phyloP scores from a whole-genome alignment of 1,139 yeast genomes.

The Saccharomycopsis hybrid region DNA sequence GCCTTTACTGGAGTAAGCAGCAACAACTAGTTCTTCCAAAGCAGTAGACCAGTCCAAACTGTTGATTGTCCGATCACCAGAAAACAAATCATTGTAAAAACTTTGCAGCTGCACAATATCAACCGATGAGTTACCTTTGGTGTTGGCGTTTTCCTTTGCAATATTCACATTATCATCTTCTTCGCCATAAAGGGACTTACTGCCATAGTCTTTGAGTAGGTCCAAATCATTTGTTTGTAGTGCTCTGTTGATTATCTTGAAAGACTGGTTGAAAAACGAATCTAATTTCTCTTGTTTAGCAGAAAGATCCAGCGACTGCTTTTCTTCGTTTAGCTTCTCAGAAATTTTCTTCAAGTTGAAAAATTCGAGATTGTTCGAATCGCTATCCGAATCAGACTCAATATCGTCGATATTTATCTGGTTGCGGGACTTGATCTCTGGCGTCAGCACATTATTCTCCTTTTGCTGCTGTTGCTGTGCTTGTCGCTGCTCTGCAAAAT shows the following conservation, averaged over 20 bases:
- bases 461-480: neutral
- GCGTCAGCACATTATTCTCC: neutral
- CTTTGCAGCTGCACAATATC: neutral
- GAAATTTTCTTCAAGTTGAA: neutral
- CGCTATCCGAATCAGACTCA: neutral
- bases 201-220: slow-evolving; percentile 24
- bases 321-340: neutral
- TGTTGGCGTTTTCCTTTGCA: neutral
- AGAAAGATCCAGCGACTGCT: neutral
- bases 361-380: slow-evolving; percentile 2
- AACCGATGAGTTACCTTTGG: slow-evolving; percentile 1
- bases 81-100: slow-evolving; percentile 24
- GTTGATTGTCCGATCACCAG: slow-evolving; percentile 31
- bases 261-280: slow-evolving; percentile 33
- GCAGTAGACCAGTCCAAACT: slow-evolving; percentile 38
- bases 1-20: slow-evolving; percentile 28
- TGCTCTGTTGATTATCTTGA: slow-evolving; percentile 36
- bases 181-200: neutral
- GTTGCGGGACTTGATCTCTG: neutral
- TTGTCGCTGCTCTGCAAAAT: neutral
- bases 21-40: slow-evolving; percentile 38
- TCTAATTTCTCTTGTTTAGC: slow-evolving; percentile 9
- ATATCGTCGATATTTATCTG: neutral
- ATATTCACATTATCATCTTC: neutral
- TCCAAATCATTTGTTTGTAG: slow-evolving; percentile 32